Evolutionary conservation across 129 eudicot species (phyloP), one percentile per base, ranked within the genome.

Genomic region (Flaveria linearis): DNA sequence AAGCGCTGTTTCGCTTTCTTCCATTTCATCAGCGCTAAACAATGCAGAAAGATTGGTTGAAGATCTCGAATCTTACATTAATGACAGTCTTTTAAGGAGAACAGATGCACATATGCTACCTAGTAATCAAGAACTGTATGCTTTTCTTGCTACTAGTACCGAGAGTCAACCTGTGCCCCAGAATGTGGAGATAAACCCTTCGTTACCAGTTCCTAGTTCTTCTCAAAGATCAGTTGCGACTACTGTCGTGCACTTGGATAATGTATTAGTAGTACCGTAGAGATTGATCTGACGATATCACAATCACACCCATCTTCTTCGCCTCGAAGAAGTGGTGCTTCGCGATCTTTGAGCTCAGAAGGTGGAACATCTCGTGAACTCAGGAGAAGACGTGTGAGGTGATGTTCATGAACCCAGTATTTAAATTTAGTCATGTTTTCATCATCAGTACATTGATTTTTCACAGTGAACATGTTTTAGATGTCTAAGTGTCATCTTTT

Each of bases 1-100:
- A 77, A 87, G 85, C 82, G 90, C 95, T 42, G 94, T 92, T 65
- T 91, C 92, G 33, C 92, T 91, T 63, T 85, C 97, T 74, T 83
- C 90, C 15, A 86, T 88, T 42, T 91, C 97, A 0, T 85, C 94
- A 36, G 94, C 87, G 1, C 80, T 91, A 63, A 85, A 76, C 75
- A 84, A 86, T 72, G 89, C 89, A 28, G 92, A 88, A 71, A 84
- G 96, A 71, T 75, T 88, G 51, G 88, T 91, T 80, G 90, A 87
- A 70, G 90, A 91, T 75, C 78, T 88, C 20, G 90, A 86, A 73
- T 74, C 88, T 4, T 85, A 76, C 68, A 85, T 91, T 52, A 80
- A 82, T 23, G 85, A 85, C 76, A 83, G 85, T 60, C 73, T 83
- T 20, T 68, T 69, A 57, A 74, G 84, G 67, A 83, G 88, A 73